phyloP scores from a whole-genome alignment of 192 early-diverging fungal species.

The Spinellus fusiger region DNA sequence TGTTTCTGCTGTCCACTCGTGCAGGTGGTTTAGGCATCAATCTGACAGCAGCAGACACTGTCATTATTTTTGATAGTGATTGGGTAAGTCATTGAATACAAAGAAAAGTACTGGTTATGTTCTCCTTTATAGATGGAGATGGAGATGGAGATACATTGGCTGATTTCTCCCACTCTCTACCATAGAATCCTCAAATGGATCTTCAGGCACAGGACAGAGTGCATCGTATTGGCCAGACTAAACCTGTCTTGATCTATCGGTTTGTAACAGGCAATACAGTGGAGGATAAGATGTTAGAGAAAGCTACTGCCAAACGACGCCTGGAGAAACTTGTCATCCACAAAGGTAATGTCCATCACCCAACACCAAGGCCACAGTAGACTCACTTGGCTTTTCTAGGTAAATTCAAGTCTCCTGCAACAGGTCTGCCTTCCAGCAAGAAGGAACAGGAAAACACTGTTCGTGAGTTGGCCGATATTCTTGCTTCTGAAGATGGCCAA shows the following conservation, averaged over 20 bases:
- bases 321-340: constrained; percentile 96
- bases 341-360: constrained; percentile 42
- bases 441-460: constrained; percentile 42
- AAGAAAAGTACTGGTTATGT: neutral
- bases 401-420: constrained; percentile 58
- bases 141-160: neutral
- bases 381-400: constrained; percentile 10
- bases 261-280: constrained; percentile 80
- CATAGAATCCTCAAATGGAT: constrained; percentile 95
- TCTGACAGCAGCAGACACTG: constrained; percentile 92
- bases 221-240: constrained; percentile 93
- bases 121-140: neutral
- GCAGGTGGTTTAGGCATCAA: constrained; percentile 98
- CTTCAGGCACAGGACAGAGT: constrained; percentile 95
- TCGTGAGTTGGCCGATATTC: constrained; percentile 67
- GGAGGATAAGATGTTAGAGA: constrained; percentile 76
- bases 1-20: constrained; percentile 93
- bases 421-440: neutral
- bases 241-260: constrained; percentile 87
- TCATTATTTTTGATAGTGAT: constrained; percentile 93
- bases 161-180: neutral
- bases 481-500: constrained; percentile 68
- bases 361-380: constrained; percentile 4
- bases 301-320: constrained; percentile 78
- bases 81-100: constrained; percentile 53